phyloP scores from a whole-genome alignment of 192 early-diverging fungal genomes.

The Rhizoclosmatium sp. region DNA sequence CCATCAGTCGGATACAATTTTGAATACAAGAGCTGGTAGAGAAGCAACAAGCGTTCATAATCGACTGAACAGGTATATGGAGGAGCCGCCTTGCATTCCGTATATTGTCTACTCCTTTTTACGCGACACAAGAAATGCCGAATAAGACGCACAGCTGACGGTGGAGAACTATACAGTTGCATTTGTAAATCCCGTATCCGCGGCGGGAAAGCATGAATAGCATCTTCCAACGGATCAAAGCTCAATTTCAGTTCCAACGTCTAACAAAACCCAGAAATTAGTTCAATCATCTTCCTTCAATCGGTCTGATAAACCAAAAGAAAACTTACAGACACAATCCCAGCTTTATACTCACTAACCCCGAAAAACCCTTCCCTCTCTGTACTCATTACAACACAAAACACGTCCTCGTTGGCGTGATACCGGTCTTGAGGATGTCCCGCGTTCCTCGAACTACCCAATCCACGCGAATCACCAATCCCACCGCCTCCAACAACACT shows the following conservation, averaged over 20 bases:
- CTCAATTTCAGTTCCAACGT: constrained; percentile 6
- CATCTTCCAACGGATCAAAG: constrained; percentile 42
- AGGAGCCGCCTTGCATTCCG: constrained; percentile 63
- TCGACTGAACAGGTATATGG: constrained; percentile 66
- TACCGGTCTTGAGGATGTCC: not conserved
- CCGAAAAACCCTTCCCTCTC: constrained; percentile 87
- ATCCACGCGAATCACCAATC: not conserved
- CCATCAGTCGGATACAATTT: constrained; percentile 10
- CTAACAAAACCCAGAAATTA: not conserved
- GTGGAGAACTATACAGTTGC: constrained; percentile 46
- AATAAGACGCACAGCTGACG: constrained; percentile 68
- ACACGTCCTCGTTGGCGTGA: constrained; percentile 55
- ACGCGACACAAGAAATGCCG: constrained; percentile 81
- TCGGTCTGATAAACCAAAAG: not conserved
- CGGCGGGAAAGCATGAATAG: not conserved
- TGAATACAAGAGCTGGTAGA: constrained; percentile 5
- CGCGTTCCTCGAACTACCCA: too few relatives aligned
- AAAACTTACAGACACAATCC: constrained; percentile 51
- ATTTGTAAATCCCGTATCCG: not conserved
- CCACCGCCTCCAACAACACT: constrained; percentile 8
- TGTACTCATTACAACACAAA: constrained; percentile 76
- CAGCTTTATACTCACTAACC: constrained; percentile 71
- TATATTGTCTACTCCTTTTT: constrained; percentile 69
- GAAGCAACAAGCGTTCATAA: constrained; percentile 44
- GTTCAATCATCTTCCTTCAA: too few relatives aligned